phyloP scores from a whole-genome alignment of 345 rosid genomes.

The Clausena lansium region DNA sequence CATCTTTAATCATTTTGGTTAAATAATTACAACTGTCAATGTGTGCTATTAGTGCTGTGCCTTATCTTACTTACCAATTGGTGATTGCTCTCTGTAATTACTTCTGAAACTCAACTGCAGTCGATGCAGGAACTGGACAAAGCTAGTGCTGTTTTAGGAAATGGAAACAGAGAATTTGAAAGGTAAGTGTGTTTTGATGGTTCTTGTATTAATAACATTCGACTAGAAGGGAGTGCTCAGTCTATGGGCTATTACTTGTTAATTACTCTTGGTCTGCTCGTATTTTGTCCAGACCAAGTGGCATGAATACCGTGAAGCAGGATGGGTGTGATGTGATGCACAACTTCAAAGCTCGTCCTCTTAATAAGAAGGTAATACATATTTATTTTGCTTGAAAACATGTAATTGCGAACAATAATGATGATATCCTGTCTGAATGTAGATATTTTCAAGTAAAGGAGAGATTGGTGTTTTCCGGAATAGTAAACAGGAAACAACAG shows the following conservation, averaged over 20 bases:
- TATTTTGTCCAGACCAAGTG: slow-evolving; percentile 40
- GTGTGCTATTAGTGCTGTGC: neutral
- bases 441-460: slow-evolving; percentile 83
- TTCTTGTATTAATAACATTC: neutral
- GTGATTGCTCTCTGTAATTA: slow-evolving; percentile 1
- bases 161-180: slow-evolving; percentile 50
- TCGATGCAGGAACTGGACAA: slow-evolving; percentile 46
- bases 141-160: slow-evolving; percentile 39
- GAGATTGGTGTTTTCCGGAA: slow-evolving; percentile 69
- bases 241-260: slow-evolving; percentile 4
- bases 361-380: slow-evolving; percentile 65
- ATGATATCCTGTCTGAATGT: slow-evolving; percentile 17
- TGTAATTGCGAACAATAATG: neutral
- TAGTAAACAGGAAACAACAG: slow-evolving; percentile 71
- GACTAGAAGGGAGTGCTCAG: neutral
- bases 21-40: neutral
- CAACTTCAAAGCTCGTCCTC: slow-evolving; percentile 64
- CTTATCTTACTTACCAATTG: neutral
- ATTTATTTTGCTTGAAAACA: slow-evolving; percentile 13
- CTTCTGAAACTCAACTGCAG: slow-evolving; percentile 8
- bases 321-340: slow-evolving; percentile 32
- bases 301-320: slow-evolving; percentile 38
- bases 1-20: neutral
- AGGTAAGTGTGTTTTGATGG: slow-evolving; percentile 36
- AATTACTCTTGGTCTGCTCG: slow-evolving; percentile 9